phyloP scores from a whole-genome alignment of 129 eudicot genomes.

The Tagetes erecta region DNA sequence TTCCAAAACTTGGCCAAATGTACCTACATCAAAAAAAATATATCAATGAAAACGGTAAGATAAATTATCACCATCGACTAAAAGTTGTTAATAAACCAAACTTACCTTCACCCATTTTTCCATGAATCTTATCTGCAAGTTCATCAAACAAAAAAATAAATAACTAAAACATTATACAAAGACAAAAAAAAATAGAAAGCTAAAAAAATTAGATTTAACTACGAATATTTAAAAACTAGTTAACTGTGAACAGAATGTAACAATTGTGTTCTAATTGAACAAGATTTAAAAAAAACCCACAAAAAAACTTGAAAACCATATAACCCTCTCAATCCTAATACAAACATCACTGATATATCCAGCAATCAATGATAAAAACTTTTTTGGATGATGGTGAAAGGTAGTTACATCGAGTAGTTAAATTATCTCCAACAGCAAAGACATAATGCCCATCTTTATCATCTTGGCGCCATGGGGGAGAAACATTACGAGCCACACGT shows the following conservation, averaged over 20 bases:
- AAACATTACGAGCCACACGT: slow-evolving; percentile 75
- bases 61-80: background rate
- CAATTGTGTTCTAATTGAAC: background rate
- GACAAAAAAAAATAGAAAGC: background rate
- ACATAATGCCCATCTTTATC: slow-evolving; percentile 92
- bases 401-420: slow-evolving; percentile 92
- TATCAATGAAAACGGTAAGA: background rate
- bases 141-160: slow-evolving; percentile 1
- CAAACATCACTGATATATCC: slow-evolving; percentile 26
- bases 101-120: slow-evolving; percentile 94
- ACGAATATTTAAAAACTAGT: background rate
- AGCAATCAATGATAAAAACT: slow-evolving; percentile 28
- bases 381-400: slow-evolving; percentile 42
- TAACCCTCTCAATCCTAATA: background rate
- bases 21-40: slow-evolving; percentile 42
- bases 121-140: slow-evolving; percentile 69
- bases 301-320: background rate
- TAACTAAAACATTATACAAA: background rate
- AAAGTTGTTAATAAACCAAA: background rate
- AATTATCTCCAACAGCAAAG: slow-evolving; percentile 88
- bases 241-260: background rate
- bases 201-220: background rate
- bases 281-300: background rate
- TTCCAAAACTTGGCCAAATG: slow-evolving; percentile 87
- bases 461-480: slow-evolving; percentile 91